These are phyloP conservation scores for Paradendryphiella salina DNA, from an alignment of 2,329 filamentous ascomycete genomes.

Conservation along the genomic window DNA sequence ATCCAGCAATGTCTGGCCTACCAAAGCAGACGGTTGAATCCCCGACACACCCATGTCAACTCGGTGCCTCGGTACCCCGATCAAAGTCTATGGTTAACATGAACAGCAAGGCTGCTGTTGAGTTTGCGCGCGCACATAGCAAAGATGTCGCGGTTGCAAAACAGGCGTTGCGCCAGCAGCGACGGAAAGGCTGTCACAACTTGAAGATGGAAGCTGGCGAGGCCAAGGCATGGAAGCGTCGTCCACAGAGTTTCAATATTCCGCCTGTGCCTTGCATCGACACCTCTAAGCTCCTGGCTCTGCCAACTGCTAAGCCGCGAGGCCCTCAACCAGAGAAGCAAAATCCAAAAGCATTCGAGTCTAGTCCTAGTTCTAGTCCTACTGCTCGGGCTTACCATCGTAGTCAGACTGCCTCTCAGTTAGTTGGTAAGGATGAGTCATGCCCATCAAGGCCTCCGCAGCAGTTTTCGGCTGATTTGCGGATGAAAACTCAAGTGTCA, in stretches of 20 bases:
- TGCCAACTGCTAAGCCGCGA: constrained; percentile 10
- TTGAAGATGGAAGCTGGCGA: constrained; percentile 30
- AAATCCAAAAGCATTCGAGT: constrained; percentile 1
- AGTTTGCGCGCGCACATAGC: constrained; percentile 43
- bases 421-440: constrained; percentile 23
- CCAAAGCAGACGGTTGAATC: constrained; percentile 23
- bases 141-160: constrained; percentile 35
- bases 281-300: constrained; percentile 12
- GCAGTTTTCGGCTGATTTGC: constrained; percentile 11
- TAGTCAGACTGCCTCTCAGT: constrained; percentile 24
- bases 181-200: constrained; percentile 37
- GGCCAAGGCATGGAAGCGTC: constrained; percentile 22
- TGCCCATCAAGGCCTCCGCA: constrained; percentile 9
- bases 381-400: constrained; percentile 20
- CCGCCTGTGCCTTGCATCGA: constrained; percentile 36
- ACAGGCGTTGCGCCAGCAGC: constrained; percentile 24
- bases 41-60: constrained; percentile 44
- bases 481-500: background rate
- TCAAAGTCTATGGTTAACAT: constrained; percentile 41
- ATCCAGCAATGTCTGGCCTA: constrained; percentile 42
- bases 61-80: constrained; percentile 34
- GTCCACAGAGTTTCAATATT: constrained; percentile 25
- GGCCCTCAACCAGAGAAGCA: constrained; percentile 8
- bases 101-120: constrained; percentile 42
- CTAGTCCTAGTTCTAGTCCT: constrained; percentile 8